Evolutionary conservation across 805 yeast species (phyloP).

Genomic region (Lachancea nothofagi): DNA sequence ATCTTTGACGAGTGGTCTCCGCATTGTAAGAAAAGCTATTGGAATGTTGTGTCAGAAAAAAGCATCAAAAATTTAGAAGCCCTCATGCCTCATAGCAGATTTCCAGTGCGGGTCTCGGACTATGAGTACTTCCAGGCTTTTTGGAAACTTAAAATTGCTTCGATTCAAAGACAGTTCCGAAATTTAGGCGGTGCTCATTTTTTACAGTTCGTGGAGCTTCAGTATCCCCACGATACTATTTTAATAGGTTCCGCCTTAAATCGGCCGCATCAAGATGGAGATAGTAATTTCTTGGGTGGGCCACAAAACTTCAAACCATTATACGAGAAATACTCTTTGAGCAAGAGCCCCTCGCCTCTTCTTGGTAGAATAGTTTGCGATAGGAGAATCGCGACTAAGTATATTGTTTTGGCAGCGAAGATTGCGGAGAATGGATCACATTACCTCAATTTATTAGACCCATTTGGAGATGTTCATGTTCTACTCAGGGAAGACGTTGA

Average conservation of each 20-base stretch:
- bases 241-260: background rate
- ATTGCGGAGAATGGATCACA: slow-evolving; percentile 4
- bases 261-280: no score
- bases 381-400: slow-evolving; percentile 3
- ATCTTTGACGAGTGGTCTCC: slow-evolving; percentile 19
- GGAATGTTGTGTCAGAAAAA: slow-evolving; percentile 13
- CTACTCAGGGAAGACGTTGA: slow-evolving; percentile 11
- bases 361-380: slow-evolving; percentile 17
- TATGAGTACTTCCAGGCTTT: slow-evolving; percentile 9
- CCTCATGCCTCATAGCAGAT: slow-evolving; percentile 14
- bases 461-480: slow-evolving; percentile 17
- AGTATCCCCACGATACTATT: slow-evolving; percentile 7
- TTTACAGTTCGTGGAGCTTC: background rate
- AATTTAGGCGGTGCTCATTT: background rate
- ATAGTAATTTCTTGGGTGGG: background rate
- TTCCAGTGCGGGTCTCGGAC: slow-evolving; percentile 10
- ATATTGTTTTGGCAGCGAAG: slow-evolving; percentile 15
- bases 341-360: slow-evolving; percentile 4
- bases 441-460: slow-evolving; percentile 16
- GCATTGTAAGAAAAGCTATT: slow-evolving; percentile 14
- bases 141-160: slow-evolving; percentile 3
- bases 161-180: background rate
- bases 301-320: background rate
- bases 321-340: slow-evolving; percentile 5
- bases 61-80: slow-evolving; percentile 5